Evolutionary conservation across 1,284 basidiomycete species (phyloP).

Genomic region (Microbotryum scabiosae): DNA sequence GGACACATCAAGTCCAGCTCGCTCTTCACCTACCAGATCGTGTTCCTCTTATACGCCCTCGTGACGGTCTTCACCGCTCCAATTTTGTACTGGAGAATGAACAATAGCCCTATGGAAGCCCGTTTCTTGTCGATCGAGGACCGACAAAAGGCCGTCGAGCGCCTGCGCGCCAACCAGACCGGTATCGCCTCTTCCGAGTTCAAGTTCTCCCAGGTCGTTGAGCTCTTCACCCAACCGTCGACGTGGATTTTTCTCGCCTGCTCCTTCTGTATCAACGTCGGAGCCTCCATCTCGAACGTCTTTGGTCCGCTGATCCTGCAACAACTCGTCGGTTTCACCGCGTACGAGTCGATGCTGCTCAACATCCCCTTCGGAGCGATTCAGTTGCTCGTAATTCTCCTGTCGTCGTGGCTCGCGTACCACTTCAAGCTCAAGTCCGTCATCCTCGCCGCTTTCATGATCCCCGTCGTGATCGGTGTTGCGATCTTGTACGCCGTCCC

Average conservation of each 20-base stretch:
- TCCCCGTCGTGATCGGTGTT: slow-evolving; percentile 36
- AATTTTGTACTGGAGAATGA: slow-evolving; percentile 31
- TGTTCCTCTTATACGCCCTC: slow-evolving; percentile 41
- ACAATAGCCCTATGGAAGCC: slow-evolving; percentile 37
- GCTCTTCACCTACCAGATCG: slow-evolving; percentile 40
- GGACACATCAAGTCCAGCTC: slow-evolving; percentile 30
- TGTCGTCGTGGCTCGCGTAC: slow-evolving; percentile 36
- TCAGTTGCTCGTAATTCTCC: slow-evolving; percentile 37
- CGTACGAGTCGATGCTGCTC: slow-evolving; percentile 37
- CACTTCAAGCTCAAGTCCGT: slow-evolving; percentile 37
- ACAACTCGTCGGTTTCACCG: slow-evolving; percentile 37
- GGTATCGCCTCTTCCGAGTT: slow-evolving; percentile 39
- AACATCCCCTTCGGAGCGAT: slow-evolving; percentile 43
- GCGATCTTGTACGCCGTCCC: slow-evolving; percentile 36
- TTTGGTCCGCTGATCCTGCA: slow-evolving; percentile 38
- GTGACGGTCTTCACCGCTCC: slow-evolving; percentile 40
- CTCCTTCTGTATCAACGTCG: slow-evolving; percentile 24
- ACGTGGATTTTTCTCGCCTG: slow-evolving; percentile 39
- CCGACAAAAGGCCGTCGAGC: slow-evolving; percentile 41
- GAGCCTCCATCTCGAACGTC: slow-evolving; percentile 19
- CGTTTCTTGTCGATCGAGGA: slow-evolving; percentile 41
- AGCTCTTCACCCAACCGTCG: slow-evolving; percentile 40
- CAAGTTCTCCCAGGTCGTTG: slow-evolving; percentile 40
- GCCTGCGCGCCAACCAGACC: slow-evolving; percentile 42
- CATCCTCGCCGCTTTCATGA: slow-evolving; percentile 35